Conservation (phyloP, 306 rosid species). For the Fragaria nilgerrensis region DNA sequence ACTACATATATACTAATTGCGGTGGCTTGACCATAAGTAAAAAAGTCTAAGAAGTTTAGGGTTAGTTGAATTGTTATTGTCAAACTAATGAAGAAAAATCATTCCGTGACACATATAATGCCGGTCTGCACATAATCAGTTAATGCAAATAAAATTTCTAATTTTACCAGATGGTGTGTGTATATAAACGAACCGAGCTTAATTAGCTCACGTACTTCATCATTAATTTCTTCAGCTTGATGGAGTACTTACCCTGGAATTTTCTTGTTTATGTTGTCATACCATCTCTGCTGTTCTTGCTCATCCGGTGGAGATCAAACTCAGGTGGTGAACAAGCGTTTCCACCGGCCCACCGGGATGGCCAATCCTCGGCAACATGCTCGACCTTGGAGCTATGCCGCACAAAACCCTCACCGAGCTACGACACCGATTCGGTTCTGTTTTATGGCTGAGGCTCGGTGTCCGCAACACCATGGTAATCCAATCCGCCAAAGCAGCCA, state of each 20-base stretch:
- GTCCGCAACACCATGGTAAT: conserved; percentile 45
- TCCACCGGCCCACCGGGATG: conserved; percentile 58
- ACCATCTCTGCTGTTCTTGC: neutral
- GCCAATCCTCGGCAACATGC: conserved; percentile 58
- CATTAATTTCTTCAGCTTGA: neutral
- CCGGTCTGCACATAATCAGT: too few species aligned
- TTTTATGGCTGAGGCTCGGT: conserved; percentile 47
- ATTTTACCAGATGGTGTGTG: neutral
- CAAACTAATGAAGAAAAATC: too few species aligned
- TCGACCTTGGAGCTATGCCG: conserved; percentile 56
- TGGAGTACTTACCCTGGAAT: neutral
- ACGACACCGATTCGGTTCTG: conserved; percentile 34
- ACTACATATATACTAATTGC: neutral
- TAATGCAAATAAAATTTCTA: neutral
- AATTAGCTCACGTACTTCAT: neutral
- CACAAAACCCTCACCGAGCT: conserved; percentile 36
- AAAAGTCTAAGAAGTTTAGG: too few species aligned
- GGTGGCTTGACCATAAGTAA: too few species aligned
- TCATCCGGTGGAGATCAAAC: neutral
- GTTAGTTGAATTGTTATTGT: too few species aligned
- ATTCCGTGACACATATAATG: too few species aligned
- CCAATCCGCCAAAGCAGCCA: conserved; percentile 37
- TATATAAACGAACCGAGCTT: neutral
- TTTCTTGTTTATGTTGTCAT: neutral
- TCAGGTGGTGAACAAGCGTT: neutral